phyloP scores from a whole-genome alignment of 2,329 filamentous ascomycete genomes.

The Fusarium temperatum region DNA sequence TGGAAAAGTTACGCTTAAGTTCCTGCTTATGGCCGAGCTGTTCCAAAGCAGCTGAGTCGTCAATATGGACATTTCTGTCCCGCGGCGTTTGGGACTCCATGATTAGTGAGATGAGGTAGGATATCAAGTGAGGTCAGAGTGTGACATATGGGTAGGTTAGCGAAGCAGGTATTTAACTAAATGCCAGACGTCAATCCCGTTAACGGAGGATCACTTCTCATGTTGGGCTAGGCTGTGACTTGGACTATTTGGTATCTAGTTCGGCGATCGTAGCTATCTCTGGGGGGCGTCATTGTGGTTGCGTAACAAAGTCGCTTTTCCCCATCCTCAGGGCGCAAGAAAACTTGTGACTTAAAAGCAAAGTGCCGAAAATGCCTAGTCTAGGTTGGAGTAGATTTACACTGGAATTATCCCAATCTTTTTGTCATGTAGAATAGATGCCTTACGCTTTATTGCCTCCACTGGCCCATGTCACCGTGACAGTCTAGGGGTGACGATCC shows the following conservation, averaged over 20 bases:
- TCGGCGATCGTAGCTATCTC: conserved; percentile 18
- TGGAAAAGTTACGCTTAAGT: conserved; percentile 60
- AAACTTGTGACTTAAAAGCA: fast-evolving
- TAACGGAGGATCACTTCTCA: conserved; percentile 24
- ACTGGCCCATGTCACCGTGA: background rate
- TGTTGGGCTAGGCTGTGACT: conserved; percentile 21
- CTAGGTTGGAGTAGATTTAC: fast-evolving
- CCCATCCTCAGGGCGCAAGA: background rate
- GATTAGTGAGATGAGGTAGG: background rate
- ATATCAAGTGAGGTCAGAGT: background rate
- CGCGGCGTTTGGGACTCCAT: conserved; percentile 35
- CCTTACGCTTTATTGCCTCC: background rate
- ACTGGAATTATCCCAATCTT: fast-evolving
- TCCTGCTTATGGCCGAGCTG: conserved; percentile 59
- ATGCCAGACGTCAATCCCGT: background rate
- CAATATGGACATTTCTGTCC: conserved; percentile 30
- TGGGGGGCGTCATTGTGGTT: conserved; percentile 20
- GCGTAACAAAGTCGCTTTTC: conserved; percentile 29
- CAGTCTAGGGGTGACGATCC: conserved; percentile 24
- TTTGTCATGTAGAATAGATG: background rate
- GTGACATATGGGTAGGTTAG: background rate
- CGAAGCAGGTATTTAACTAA: conserved; percentile 15
- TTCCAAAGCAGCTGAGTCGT: conserved; percentile 53
- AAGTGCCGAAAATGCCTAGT: background rate
- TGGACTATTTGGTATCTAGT: conserved; percentile 6